Evolutionary conservation across 495 filamentous ascomycete species (phyloP), one percentile per base, ranked within the genome.

Genomic region (Pseudomonodictys pantanalensis): DNA sequence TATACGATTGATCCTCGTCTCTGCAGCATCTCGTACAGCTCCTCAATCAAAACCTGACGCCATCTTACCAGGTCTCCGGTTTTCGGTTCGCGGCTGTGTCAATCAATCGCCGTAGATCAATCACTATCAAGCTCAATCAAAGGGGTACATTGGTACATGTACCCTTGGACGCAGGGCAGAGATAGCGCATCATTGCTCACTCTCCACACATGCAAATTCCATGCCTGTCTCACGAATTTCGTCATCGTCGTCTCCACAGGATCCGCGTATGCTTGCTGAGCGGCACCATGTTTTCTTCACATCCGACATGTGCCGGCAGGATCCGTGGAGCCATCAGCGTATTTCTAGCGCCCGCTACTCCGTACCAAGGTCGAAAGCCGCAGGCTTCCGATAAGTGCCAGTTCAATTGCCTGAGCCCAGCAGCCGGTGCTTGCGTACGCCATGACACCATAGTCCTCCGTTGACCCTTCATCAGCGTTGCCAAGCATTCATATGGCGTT

Each of bases 31-130:
- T 50, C 33, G 20, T 57, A 29, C 38, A 8, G 28, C 38, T 38
- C 44, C 38, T 3, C 24, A 23, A 52, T 52, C 41, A 63, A 63
- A 25, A 32, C 24, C 53, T n/a, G 24, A 52, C 52, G 24, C 29
- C 41, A 17, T 18, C 23, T 20, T 25, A 52, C 60, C 60, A 52
- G 60, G 60, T 57, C 32, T 57, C 26, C 26, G 60, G 52, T 52
- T 57, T 24, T 63, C 47, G 60, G 47, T 58, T 58, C 12, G 20
- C 42, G 29, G 50, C 20, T 28, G 1, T 15, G 23, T 49, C 23
- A 39, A 62, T 51, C 26, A 46, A 45, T 38, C 6, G 17, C 46
- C 22, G 57, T 30, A 60, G 57, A 60, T 60, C 57, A 60, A 17
- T 30, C 42, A 59, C 33, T 25, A 59, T 17, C 44, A 57, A 39